Evolutionary conservation across 495 filamentous ascomycete genomes (phyloP).

Genomic region (Hapsidospora chrysogenum): DNA sequence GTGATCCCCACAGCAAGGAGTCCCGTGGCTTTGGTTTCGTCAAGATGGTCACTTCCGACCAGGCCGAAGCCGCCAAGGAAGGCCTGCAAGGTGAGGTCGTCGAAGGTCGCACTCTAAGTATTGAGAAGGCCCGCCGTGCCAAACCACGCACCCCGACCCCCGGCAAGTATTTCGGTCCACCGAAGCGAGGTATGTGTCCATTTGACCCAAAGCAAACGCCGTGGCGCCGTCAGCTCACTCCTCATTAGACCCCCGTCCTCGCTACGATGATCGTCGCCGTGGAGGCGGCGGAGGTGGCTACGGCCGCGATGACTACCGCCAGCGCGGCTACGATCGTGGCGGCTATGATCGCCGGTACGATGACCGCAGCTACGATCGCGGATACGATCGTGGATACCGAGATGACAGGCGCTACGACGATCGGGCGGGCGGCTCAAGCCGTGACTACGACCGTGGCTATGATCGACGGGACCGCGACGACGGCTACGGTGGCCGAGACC

Average conservation of each 20-base stretch:
- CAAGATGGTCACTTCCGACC: constrained; percentile 88
- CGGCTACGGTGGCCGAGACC: constrained; percentile 15
- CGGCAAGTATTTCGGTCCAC: constrained; percentile 97
- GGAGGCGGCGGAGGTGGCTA: constrained; percentile 31
- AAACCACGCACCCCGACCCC: constrained; percentile 91
- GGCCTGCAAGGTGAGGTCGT: constrained; percentile 88
- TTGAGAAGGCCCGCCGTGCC: constrained; percentile 94
- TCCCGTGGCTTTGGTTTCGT: constrained; percentile 99
- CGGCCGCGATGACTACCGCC: constrained; percentile 37
- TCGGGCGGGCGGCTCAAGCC: too few relatives aligned
- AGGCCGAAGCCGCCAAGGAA: constrained; percentile 93
- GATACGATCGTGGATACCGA: constrained; percentile 40
- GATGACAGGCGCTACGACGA: constrained; percentile 22
- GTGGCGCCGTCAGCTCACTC: constrained; percentile 36
- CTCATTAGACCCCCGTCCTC: constrained; percentile 18
- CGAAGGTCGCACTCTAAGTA: constrained; percentile 90
- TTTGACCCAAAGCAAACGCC: constrained; percentile 6
- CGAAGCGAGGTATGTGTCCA: constrained; percentile 69
- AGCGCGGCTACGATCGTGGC: constrained; percentile 29
- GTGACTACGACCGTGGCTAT: constrained; percentile 45
- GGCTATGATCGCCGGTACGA: constrained; percentile 33
- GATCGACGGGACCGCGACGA: constrained; percentile 40
- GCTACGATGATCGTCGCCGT: constrained; percentile 30
- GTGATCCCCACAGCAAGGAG: constrained; percentile 93
- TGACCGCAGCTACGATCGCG: constrained; percentile 38